Evolutionary conservation across 257 asterid species (phyloP), one percentile per base, ranked within the genome.

Genomic region (Knoxia roxburghii): DNA sequence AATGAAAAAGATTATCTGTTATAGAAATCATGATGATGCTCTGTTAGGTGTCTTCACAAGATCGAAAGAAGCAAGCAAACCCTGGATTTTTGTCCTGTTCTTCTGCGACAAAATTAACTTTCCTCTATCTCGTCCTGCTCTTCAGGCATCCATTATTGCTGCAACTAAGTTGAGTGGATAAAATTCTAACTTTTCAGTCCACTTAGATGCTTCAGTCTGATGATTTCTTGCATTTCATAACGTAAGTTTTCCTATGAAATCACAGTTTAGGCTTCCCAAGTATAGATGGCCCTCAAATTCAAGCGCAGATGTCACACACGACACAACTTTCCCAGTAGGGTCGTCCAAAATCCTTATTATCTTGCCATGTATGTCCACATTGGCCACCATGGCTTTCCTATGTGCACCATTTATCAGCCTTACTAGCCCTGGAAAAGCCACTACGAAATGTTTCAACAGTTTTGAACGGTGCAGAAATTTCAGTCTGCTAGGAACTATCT

Each of bases 231-330:
- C 9, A 3, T 3, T 27, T 26, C 59, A 61, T 46, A 59, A 7
- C 2, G 80, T 75, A 53, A 90, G 61, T 75, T 80, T 88, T 35
- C 96, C 96, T 1, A 90, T 56, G 75, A 80, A 90, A 65, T 83
- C 73, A 14, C 72, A 74, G n/a, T 72, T 72, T 46, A 90, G 89
- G 68, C 67, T 86, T 61, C 90, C 96, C 68, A 88, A 72, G 68
- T 90, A 90, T 3, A 90, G 57, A 77, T 84, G 81, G 18, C 71
- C 86, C 12, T 90, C 88, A 59, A 79, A 85, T 78, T 88, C 97
- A 6, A 90, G 64, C 0, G 79, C 95, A 67, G 92, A 83, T 46
- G 96, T 88, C 30, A 88, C 88, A 26, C 83, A 79, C 23, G 72
- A 73, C 82, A 86, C 79, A 41, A 82, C 84, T 27, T 84, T 74